These are phyloP conservation scores for Pisolithus tinctorius DNA, from an alignment of 768 basidiomycete genomes.

Conservation along the genomic window DNA sequence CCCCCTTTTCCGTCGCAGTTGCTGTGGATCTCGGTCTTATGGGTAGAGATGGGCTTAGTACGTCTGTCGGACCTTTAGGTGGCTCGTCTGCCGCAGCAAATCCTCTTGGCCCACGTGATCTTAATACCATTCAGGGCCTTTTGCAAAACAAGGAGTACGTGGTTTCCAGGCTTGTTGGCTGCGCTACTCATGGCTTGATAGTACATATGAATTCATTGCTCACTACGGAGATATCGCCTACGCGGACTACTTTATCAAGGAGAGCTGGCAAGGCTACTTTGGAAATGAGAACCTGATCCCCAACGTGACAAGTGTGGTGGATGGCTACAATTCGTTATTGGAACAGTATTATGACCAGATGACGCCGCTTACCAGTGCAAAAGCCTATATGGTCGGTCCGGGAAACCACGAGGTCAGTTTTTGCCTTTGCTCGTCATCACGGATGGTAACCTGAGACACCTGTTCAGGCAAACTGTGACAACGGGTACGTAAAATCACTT, in stretches of 20 bases:
- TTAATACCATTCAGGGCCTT: constrained; percentile 25
- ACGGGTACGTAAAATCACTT: constrained; percentile 14
- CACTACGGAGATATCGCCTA: constrained; percentile 22
- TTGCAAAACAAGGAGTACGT: constrained; percentile 22
- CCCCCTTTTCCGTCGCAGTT: constrained; percentile 18
- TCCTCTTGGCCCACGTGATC: constrained; percentile 19
- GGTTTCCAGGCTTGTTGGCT: background rate
- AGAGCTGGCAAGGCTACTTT: constrained; percentile 26
- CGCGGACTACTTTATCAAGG: constrained; percentile 23
- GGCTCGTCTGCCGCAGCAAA: constrained; percentile 7
- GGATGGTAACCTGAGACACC: background rate
- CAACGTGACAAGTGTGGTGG: constrained; percentile 17
- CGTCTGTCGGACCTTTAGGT: constrained; percentile 21
- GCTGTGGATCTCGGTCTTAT: constrained; percentile 23
- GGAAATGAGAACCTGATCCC: constrained; percentile 20
- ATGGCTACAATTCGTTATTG: constrained; percentile 19
- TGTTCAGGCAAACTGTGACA: constrained; percentile 21
- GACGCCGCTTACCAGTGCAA: constrained; percentile 16
- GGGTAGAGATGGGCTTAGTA: constrained; percentile 23
- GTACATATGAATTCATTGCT: constrained; percentile 21
- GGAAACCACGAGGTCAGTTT: constrained; percentile 21
- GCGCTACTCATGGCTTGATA: constrained; percentile 3
- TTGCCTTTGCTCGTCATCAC: background rate
- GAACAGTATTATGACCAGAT: constrained; percentile 25
- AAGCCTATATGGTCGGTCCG: constrained; percentile 20